A percentile compares a stretch with the other conserved stretches of the same genome.
Conservation (phyloP, 441 rosid species). For the Aquilaria agallochum region DNA sequence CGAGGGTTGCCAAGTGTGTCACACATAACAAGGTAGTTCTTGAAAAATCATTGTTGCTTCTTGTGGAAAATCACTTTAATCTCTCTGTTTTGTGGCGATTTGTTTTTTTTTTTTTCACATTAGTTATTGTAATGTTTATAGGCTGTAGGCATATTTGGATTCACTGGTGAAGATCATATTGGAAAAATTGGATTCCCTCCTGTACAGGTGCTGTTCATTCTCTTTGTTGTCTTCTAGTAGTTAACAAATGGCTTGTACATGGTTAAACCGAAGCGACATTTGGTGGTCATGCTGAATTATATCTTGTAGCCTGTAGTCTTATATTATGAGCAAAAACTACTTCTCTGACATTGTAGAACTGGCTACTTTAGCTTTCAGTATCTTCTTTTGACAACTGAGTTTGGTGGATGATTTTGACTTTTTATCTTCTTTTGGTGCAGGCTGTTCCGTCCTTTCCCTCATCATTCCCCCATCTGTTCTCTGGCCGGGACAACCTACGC, state of each 20-base stretch:
- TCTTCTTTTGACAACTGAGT: slow-evolving; percentile 7
- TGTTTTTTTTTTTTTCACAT: not conserved
- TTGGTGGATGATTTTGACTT: slow-evolving; percentile 1
- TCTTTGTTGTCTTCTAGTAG: too few species aligned
- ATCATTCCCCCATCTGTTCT: slow-evolving; percentile 81
- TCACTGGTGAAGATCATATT: slow-evolving; percentile 88
- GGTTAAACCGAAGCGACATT: too few species aligned
- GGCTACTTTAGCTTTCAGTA: not conserved
- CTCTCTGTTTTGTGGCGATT: not conserved
- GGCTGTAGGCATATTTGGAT: slow-evolving; percentile 92
- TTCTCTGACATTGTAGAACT: not conserved
- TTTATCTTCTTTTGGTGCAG: slow-evolving; percentile 35
- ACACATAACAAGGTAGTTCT: slow-evolving; percentile 69
- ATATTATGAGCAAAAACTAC: too few species aligned
- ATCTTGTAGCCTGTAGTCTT: too few species aligned
- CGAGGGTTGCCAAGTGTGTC: slow-evolving; percentile 78
- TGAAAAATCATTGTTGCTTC: not conserved
- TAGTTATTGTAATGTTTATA: slow-evolving; percentile 19
- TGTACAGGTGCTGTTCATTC: slow-evolving; percentile 55
- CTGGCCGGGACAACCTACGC: slow-evolving; percentile 63
- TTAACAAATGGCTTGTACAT: too few species aligned
- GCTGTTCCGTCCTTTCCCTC: slow-evolving; percentile 94
- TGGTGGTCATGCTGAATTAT: too few species aligned
- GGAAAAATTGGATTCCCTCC: slow-evolving; percentile 94
- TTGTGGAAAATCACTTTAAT: slow-evolving; percentile 2